These are phyloP conservation scores for Brettanomyces anomalus DNA, from an alignment of 805 yeast genomes.

Conservation along the genomic window DNA sequence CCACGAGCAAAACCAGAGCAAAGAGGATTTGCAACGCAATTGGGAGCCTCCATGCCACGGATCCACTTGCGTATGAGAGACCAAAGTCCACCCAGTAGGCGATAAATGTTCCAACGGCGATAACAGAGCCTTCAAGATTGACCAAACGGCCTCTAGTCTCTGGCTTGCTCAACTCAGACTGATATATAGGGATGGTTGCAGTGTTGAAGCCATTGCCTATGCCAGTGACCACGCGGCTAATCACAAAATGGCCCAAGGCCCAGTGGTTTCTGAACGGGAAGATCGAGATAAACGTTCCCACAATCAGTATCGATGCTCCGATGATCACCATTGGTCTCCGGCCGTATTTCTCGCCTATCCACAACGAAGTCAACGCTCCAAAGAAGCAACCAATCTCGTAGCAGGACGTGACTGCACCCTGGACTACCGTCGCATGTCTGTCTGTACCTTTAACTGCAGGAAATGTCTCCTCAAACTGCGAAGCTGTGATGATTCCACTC, in stretches of 20 bases:
- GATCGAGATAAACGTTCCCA: conserved; percentile 54
- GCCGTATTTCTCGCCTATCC: conserved; percentile 53
- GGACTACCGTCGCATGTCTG: conserved; percentile 46
- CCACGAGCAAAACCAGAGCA: conserved; percentile 33
- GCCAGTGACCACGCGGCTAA: conserved; percentile 68
- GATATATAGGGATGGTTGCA: conserved; percentile 75
- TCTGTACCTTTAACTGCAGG: conserved; percentile 35
- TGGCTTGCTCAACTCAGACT: conserved; percentile 64
- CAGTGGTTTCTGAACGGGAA: conserved; percentile 44
- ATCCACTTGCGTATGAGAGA: conserved; percentile 41
- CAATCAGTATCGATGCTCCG: conserved; percentile 47
- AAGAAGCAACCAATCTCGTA: conserved; percentile 70
- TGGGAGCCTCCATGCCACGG: conserved; percentile 74
- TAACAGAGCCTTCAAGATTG: conserved; percentile 61
- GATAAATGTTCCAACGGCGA: conserved; percentile 64
- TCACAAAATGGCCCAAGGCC: conserved; percentile 63
- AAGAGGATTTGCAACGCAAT: conserved; percentile 63
- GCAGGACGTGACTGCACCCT: conserved; percentile 64
- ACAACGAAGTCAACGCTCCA: conserved; percentile 59
- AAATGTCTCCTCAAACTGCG: conserved; percentile 55
- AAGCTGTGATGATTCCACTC: conserved; percentile 55
- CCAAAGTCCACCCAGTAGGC: conserved; percentile 76
- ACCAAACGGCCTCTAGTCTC: conserved; percentile 61
- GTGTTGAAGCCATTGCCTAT: conserved; percentile 71
- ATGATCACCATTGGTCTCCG: conserved; percentile 54